Percentiles rank a stretch among this genome's conserved stretches.
These are phyloP conservation scores for Dactylellina sp. DNA, from an alignment of 2,329 filamentous ascomycete species.

Conservation along the genomic window DNA sequence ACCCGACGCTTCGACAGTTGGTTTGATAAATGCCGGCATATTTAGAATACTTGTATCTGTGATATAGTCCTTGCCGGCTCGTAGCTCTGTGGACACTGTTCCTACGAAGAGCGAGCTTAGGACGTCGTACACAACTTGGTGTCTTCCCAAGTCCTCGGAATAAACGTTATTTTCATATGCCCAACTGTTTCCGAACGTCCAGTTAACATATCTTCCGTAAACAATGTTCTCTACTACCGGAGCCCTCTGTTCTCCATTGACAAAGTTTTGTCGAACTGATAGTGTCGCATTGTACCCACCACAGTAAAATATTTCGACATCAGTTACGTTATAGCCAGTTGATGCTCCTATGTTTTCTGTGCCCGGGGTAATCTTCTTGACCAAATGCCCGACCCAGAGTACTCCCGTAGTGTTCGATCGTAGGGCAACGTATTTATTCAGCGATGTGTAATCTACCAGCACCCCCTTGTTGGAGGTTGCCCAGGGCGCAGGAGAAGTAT, in stretches of 20 bases:
- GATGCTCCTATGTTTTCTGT: neutral
- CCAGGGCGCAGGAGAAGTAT: constrained; percentile 29
- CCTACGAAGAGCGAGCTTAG: constrained; percentile 25
- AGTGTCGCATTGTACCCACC: constrained; percentile 31
- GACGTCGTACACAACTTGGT: constrained; percentile 29
- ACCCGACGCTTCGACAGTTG: constrained; percentile 13
- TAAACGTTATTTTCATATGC: neutral
- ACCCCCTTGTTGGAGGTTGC: constrained; percentile 6
- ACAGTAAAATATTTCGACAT: constrained; percentile 46
- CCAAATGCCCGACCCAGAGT: constrained; percentile 42
- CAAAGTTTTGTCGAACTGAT: constrained; percentile 17
- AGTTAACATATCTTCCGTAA: constrained; percentile 20
- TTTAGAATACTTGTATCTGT: constrained; percentile 36
- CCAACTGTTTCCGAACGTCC: neutral
- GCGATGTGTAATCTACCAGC: constrained; percentile 22
- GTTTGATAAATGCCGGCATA: constrained; percentile 42
- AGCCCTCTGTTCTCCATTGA: constrained; percentile 22
- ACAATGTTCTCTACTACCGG: constrained; percentile 22
- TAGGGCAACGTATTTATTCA: constrained; percentile 13
- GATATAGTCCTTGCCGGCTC: constrained; percentile 13
- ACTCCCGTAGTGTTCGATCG: constrained; percentile 11
- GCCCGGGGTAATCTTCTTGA: neutral
- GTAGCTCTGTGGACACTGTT: constrained; percentile 5
- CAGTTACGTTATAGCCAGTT: constrained; percentile 18
- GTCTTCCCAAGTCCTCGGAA: constrained; percentile 14